A percentile compares a stretch with the other conserved stretches of the same genome.
phyloP scores from a whole-genome alignment of 345 rosid species.

The Brassica napus region DNA sequence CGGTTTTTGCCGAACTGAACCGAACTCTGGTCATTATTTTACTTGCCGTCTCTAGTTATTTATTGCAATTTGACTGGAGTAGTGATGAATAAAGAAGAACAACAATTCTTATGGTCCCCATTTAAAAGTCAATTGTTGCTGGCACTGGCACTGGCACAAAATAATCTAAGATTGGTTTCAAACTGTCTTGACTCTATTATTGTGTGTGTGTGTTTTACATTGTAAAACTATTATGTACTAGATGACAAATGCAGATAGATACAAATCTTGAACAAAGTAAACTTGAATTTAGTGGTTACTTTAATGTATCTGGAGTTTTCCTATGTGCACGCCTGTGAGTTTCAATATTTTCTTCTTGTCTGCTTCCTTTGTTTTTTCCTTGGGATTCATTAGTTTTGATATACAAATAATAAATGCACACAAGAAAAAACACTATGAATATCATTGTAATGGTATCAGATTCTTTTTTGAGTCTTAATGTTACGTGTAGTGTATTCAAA shows the following conservation, averaged over 20 bases:
- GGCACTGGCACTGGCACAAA: slow-evolving; percentile 6
- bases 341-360: slow-evolving; percentile 46
- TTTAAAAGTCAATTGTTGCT: slow-evolving; percentile 23
- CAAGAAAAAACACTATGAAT: background rate
- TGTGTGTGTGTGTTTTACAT: slow-evolving; percentile 27
- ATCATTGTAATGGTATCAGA: background rate
- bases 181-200: slow-evolving; percentile 36
- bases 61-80: slow-evolving; percentile 21
- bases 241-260: slow-evolving; percentile 23
- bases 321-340: slow-evolving; percentile 60
- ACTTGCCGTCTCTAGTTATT: background rate
- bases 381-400: slow-evolving; percentile 23
- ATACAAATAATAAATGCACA: slow-evolving; percentile 4
- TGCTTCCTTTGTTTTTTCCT: slow-evolving; percentile 40
- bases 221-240: slow-evolving; percentile 30
- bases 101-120: slow-evolving; percentile 43
- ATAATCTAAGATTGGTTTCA: slow-evolving; percentile 4
- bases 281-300: slow-evolving; percentile 30
- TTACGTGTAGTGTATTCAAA: background rate
- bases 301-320: slow-evolving; percentile 39
- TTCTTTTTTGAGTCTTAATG: slow-evolving; percentile 9
- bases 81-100: slow-evolving; percentile 16
- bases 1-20: too few species aligned
- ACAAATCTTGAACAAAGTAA: background rate
- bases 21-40: background rate